Conservation (phyloP, 306 rosid species). For the Cucumis hystrix region DNA sequence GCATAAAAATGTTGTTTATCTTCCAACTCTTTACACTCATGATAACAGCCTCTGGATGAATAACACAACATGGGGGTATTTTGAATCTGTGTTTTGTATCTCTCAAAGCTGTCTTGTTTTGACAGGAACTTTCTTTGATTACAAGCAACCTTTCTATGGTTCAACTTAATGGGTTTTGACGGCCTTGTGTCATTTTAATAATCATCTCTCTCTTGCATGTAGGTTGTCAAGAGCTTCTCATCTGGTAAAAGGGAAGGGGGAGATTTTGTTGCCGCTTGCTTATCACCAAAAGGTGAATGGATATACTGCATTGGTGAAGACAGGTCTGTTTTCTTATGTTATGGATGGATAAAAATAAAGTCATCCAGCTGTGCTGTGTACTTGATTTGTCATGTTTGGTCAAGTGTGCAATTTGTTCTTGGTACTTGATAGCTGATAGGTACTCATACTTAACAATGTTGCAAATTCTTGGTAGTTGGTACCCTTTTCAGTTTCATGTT, state of each 20-base stretch:
- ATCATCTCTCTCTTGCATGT: neutral
- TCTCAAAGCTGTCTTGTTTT: no score
- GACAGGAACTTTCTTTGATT: no score
- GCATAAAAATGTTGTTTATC: no score
- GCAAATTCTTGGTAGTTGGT: neutral
- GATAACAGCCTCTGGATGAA: no score
- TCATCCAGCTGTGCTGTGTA: neutral
- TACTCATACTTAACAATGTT: neutral
- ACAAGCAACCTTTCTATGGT: no score
- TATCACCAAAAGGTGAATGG: constrained; percentile 99
- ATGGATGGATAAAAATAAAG: neutral
- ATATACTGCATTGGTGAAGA: constrained; percentile 99
- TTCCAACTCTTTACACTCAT: no score
- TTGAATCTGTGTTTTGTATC: no score
- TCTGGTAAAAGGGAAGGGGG: constrained; percentile 99
- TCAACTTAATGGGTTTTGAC: no score
- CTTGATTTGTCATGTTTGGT: neutral
- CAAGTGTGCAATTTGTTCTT: neutral
- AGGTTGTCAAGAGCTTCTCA: constrained; percentile 99
- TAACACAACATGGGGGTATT: no score
- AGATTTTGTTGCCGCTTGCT: constrained; percentile 82
- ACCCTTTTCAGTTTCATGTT: no score
- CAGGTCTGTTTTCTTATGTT: constrained; percentile 32
- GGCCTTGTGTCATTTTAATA: no score
- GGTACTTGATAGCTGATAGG: neutral